Evolutionary conservation across 139 green algal genomes (phyloP), one percentile per base, ranked within the genome.

Genomic region (Volvox reticuliferus): DNA sequence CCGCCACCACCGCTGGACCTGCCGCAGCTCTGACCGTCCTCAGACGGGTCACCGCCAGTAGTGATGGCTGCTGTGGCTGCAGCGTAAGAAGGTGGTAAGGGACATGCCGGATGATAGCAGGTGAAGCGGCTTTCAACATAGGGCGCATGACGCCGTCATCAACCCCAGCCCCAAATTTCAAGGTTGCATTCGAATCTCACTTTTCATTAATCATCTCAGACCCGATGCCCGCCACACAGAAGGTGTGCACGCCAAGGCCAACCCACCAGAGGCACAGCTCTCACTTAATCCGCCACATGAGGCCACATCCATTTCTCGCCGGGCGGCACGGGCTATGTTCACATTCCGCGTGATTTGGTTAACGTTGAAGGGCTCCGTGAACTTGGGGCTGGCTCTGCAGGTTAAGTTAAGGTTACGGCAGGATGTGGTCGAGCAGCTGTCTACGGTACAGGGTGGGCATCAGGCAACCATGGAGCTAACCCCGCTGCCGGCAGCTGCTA

Each of bases 351-450:
- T 90, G 18, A 90, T 90, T 61, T 82, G 71, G 50, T 55, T 84
- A 1, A 90, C 26, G 71, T 35, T 55, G 28, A 90, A 90, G 13
- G 86, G 86, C 50, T 83, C 50, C 9, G 86, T n/a, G 50, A 84
- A 90, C 86, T 90, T 90, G 30, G 86, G 86, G 73, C 86, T 90
- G 1, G 86, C 86, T 44, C 86, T 90, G 71, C 24, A 79, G 71
- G 71, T 33, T 26, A 55, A 55, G 9, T 55, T 55, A 9, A 55
- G 44, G 44, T 55, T 55, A 9, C 44, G 44, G 44, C 44, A 55
- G 44, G 5, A 55, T 55, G 44, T 55, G 5, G 44, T 55, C 44
- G 44, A 55, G 9, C 44, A 55, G 9, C 44, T 55, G 44, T 55
- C 44, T 9, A 55, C 44, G 9, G 44, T 55, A 5, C 44, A 9